Percentiles rank a stretch among this genome's conserved stretches.
phyloP scores from a whole-genome alignment of 139 green algal genomes.

The Edaphochlamys debaryana region DNA sequence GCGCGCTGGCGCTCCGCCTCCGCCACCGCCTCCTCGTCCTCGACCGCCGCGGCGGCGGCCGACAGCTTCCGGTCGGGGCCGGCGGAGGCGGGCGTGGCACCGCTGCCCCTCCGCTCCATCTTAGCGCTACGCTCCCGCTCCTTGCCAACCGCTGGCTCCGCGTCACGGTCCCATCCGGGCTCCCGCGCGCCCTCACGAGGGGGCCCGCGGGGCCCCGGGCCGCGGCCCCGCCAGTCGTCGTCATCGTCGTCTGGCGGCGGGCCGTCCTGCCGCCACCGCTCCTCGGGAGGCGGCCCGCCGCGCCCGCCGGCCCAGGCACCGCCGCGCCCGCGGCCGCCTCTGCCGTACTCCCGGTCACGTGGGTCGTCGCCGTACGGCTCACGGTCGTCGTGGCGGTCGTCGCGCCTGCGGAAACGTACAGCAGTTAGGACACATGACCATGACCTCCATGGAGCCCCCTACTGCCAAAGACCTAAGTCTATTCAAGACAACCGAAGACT shows the following conservation, averaged over 20 bases:
- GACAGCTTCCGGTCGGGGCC: not conserved
- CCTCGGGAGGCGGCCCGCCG: not conserved
- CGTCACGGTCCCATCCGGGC: not conserved
- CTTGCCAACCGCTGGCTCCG: no score
- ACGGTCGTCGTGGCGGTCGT: not conserved
- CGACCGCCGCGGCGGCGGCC: slow-evolving; percentile 11
- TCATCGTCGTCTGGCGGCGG: not conserved
- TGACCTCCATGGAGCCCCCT: no score
- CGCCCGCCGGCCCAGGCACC: not conserved
- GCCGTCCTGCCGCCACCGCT: slow-evolving; percentile 24
- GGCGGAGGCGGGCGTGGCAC: no score
- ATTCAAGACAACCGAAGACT: no score
- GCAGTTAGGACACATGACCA: no score
- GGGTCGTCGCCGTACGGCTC: not conserved
- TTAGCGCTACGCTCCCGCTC: not conserved
- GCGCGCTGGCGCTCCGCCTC: slow-evolving; percentile 10
- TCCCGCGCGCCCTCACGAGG: not conserved
- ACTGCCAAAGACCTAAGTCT: no score
- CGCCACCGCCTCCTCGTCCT: slow-evolving; percentile 1
- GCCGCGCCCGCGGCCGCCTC: not conserved
- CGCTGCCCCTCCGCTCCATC: no score
- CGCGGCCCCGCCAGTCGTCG: not conserved
- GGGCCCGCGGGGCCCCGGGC: not conserved
- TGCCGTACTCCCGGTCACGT: not conserved
- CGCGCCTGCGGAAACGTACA: no score